Evolutionary conservation across 495 filamentous ascomycete genomes (phyloP), one percentile per base, ranked within the genome.

Genomic region (Trichoderma reesei): DNA sequence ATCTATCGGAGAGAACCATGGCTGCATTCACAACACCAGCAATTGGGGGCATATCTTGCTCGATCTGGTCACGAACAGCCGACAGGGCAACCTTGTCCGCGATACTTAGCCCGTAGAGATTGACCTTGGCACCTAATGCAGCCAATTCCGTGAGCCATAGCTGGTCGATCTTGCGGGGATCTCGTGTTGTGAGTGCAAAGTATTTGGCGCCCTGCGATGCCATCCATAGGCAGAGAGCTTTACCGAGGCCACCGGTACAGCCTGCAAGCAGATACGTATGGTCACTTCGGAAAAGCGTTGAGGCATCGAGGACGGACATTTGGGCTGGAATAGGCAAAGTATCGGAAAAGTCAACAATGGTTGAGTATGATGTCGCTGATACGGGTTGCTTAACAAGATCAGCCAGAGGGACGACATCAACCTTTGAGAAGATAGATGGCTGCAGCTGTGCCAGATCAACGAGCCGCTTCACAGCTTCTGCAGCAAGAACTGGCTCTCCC

Each of bases 161-260:
- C 42, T 46, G 13, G 42, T 46, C 42, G 1, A 46, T 18, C n/a
- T 46, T 46, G 42, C 13, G 7, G 13, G 11, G 11, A 14, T 18
- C 13, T 14, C 42, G 11, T 46, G 42, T 34, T 34, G 34, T n/a
- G 60, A 38, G 13, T 8, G 34, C 36, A 33, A 16, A 38, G 14
- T 87, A 74, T 9, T 72, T 51, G 3, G 84, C 83, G 0, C 83
- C 83, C 54, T 79, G 73, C 0, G 41, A 8, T 2, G 76, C 72
- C 83, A 86, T 85, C 80, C 80, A 86, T 18, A 78, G 66, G 56
- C 76, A 79, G 0, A 85, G 67, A 0, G 82, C 80, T 16, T 71
- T 66, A 7, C 82, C 84, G 4, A 85, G 68, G 5, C 72, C 70
- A 10, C 80, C 77, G 10, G 74, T 80, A 1, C 84, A 67, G 5